phyloP scores from a whole-genome alignment of 805 yeast genomes.

The Schizosaccharomyces octosporus region DNA sequence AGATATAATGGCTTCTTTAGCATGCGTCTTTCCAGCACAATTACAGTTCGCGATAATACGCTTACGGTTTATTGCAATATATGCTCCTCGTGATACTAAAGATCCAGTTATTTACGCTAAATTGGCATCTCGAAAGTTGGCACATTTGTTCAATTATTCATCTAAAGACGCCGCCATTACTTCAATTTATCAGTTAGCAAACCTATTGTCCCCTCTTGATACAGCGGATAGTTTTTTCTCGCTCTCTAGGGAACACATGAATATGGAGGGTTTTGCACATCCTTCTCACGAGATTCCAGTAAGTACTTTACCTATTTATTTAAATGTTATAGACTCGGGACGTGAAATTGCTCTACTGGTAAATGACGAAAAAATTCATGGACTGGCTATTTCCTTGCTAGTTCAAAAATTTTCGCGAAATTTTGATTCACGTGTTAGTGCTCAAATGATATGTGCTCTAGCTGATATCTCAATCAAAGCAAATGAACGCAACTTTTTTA shows the following conservation, averaged over 20 bases:
- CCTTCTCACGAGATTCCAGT: constrained; percentile 5
- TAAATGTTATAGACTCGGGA: constrained; percentile 45
- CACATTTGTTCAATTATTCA: neutral
- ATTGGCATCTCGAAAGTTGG: neutral
- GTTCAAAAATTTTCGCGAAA: constrained; percentile 43
- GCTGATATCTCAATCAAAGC: constrained; percentile 42
- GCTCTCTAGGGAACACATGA: neutral
- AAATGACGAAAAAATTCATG: constrained; percentile 21
- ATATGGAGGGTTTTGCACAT: neutral
- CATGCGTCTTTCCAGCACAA: neutral
- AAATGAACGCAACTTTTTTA: constrained; percentile 14
- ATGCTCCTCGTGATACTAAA: neutral
- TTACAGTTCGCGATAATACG: neutral
- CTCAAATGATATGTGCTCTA: constrained; percentile 29
- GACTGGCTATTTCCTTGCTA: constrained; percentile 16
- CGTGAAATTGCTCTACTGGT: constrained; percentile 41
- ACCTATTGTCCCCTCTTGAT: constrained; percentile 25
- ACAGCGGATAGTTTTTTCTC: constrained; percentile 1
- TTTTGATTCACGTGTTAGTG: constrained; percentile 27
- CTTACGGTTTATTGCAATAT: neutral
- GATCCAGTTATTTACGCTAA: neutral
- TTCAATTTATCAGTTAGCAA: constrained; percentile 60
- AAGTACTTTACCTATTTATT: constrained; percentile 17
- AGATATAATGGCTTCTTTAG: neutral
- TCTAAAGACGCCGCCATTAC: constrained; percentile 68